These are phyloP conservation scores for Raffaelea arxii DNA, from an alignment of 2,329 filamentous ascomycete species.

Conservation along the genomic window DNA sequence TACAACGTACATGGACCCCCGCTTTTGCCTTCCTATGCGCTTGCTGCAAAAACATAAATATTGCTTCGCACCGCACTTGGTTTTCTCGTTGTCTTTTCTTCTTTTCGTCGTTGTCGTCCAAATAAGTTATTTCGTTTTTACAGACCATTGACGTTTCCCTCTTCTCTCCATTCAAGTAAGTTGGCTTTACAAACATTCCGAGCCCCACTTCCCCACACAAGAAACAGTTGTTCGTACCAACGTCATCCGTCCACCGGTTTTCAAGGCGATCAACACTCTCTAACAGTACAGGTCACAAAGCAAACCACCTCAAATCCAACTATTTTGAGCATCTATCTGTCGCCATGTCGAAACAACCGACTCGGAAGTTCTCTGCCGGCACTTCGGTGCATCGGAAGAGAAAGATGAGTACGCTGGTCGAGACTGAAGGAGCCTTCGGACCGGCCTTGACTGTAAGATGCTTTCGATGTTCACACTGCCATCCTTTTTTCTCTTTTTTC, in stretches of 20 bases:
- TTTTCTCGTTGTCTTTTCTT: no score
- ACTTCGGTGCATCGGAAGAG: constrained; percentile 35
- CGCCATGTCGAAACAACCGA: not conserved
- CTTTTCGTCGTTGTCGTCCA: no score
- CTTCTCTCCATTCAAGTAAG: not conserved
- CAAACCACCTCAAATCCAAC: not conserved
- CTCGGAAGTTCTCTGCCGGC: constrained; percentile 30
- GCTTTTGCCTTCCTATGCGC: no score
- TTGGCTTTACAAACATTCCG: not conserved
- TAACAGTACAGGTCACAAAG: not conserved
- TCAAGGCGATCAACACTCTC: not conserved
- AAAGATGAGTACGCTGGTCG: constrained; percentile 34
- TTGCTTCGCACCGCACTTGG: no score
- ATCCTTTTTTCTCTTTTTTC: not conserved
- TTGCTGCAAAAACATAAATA: no score
- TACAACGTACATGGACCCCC: no score
- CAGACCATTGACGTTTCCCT: not conserved
- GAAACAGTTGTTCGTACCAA: not conserved
- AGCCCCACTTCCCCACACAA: not conserved
- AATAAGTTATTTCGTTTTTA: no score
- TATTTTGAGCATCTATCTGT: not conserved
- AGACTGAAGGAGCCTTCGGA: constrained; percentile 32
- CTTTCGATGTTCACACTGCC: not conserved
- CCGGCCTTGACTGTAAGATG: constrained; percentile 34
- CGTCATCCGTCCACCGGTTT: not conserved